Percentiles rank a stretch among this genome's conserved stretches.
Evolutionary conservation across 83 land plant genomes (phyloP).

Genomic region (Isoetes engelmannii): DNA sequence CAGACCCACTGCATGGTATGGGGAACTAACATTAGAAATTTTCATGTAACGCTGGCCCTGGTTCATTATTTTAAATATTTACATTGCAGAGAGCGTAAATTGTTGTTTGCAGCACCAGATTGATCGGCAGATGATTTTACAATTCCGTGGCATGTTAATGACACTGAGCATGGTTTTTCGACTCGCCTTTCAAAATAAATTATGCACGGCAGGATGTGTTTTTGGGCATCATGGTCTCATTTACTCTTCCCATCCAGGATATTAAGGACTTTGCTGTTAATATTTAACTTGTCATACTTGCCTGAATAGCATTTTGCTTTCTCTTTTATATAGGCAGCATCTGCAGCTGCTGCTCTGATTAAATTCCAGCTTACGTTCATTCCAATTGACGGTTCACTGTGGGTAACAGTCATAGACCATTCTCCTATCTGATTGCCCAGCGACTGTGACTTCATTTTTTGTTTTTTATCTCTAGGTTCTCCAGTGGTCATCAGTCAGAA

Average conservation of each 20-base stretch:
- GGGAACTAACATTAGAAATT: background rate
- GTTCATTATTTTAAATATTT: background rate
- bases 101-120: constrained; percentile 50
- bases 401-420: background rate
- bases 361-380: too few relatives aligned
- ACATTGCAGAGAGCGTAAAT: background rate
- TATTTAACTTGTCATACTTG: background rate
- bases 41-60: background rate
- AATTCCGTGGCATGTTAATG: constrained; percentile 70
- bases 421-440: background rate
- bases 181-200: constrained; percentile 65
- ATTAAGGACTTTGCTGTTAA: constrained; percentile 30
- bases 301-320: background rate
- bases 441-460: constrained; percentile 13
- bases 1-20: background rate
- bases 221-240: constrained; percentile 62
- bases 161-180: constrained; percentile 61
- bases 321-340: background rate
- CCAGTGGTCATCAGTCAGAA: constrained; percentile 10
- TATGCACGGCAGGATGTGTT: constrained; percentile 80
- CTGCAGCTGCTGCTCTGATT: too few relatives aligned
- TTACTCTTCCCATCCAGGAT: constrained; percentile 41
- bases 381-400: background rate
- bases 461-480: background rate
- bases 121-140: constrained; percentile 37